Base-by-base conservation (phyloP, 228 moss, liverwort and hornwort species). In the Sphagnum fallax region DNA sequence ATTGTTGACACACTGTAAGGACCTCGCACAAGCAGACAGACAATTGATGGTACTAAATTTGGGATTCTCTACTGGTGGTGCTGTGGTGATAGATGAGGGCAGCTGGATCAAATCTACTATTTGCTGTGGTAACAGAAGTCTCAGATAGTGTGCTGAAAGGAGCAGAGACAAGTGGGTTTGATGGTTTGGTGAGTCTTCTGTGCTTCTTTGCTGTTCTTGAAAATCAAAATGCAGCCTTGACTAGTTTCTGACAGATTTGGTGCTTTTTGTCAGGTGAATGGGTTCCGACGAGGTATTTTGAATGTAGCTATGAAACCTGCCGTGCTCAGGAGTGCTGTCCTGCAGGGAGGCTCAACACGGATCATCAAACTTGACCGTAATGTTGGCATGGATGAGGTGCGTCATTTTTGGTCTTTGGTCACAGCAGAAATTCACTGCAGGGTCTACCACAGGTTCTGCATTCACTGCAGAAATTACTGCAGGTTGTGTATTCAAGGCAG, bases 271-370 rank as follows among this genome's bases (percentile, higher is more conserved):
- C 83, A 94, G 94, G 51, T 97, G 61, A 91, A 76, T 65, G 97
- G 97, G 16, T 98, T 98, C 63, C 83, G 93, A 72, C 83, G 97
- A 62, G 97, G 97, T 48, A 87, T 98, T 65, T 70, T 98, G 64
- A 98, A 98, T 74, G 93, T 93, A 61, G 97, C 97, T 57, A 98
- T 98, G 97, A 88, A 86, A 69, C 97, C 97, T 48, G 90, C 97
- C 51, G 93, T 93, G 59, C 90, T 98, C 52, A 85, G 93, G 48
- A 93, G 97, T 74, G 97, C 97, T 66, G 97, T 98, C 67, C 87
- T 87, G 66, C 85, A 91, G 2, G 97, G 97, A 9, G 97, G 97
- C 13, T 81, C 97, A 13, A 93, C 81, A 49, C 87, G 97, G 70
- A 83, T 88, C 60, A 93, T 98, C 58, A 91, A 93, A 74, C 69